Evolutionary conservation across 2,329 filamentous ascomycete genomes (phyloP).

Genomic region (Phoma sp.): DNA sequence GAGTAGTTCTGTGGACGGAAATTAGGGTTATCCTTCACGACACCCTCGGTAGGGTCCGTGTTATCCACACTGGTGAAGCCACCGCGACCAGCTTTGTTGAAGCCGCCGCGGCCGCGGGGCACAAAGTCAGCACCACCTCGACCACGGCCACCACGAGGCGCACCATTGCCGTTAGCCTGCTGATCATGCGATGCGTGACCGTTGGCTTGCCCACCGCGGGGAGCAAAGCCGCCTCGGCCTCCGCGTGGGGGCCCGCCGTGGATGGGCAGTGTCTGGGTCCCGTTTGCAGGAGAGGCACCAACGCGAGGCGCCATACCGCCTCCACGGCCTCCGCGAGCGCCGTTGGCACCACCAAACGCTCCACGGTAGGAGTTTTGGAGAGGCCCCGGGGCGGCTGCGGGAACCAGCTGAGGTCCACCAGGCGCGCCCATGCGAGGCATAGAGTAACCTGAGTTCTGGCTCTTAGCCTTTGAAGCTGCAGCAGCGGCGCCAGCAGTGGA

Average conservation of each 20-base stretch:
- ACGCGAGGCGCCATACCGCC: slow-evolving; percentile 44
- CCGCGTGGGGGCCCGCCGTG: slow-evolving; percentile 47
- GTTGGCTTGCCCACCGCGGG: slow-evolving; percentile 39
- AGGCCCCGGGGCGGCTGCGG: slow-evolving; percentile 63
- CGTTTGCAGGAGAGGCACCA: slow-evolving; percentile 33
- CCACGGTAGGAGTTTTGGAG: slow-evolving; percentile 65
- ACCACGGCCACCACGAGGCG: slow-evolving; percentile 38
- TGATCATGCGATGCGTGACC: slow-evolving; percentile 34
- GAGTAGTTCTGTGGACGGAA: slow-evolving; percentile 59
- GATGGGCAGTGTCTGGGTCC: slow-evolving; percentile 46
- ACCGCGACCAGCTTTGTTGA: slow-evolving; percentile 45
- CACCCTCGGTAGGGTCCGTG: slow-evolving; percentile 58
- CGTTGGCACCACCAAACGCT: slow-evolving; percentile 57
- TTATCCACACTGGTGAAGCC: slow-evolving; percentile 57
- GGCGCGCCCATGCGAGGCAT: slow-evolving; percentile 62
- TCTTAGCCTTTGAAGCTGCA: slow-evolving; percentile 59
- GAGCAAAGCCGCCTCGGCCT: slow-evolving; percentile 48
- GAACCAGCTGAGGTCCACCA: slow-evolving; percentile 64
- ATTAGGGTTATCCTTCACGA: slow-evolving; percentile 61
- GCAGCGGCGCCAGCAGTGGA: slow-evolving; percentile 65
- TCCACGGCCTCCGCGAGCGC: slow-evolving; percentile 48
- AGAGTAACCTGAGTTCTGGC: slow-evolving; percentile 59
- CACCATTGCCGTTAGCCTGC: slow-evolving; percentile 31
- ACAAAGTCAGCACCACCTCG: slow-evolving; percentile 39
- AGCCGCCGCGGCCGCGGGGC: slow-evolving; percentile 50